phyloP scores from a whole-genome alignment of 2,329 filamentous ascomycete species.

The Aspergillus piperis region DNA sequence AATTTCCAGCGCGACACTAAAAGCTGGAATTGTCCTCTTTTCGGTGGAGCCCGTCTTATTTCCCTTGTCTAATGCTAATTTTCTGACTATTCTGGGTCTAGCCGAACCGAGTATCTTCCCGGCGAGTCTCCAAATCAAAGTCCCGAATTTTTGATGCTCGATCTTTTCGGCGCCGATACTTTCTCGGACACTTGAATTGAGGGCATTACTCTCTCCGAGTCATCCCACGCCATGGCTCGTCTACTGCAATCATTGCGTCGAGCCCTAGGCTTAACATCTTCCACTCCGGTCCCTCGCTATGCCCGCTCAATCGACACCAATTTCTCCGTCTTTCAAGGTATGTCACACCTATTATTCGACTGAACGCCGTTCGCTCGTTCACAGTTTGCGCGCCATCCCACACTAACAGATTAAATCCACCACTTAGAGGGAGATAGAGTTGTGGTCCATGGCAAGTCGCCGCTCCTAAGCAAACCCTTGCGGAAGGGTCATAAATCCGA shows the following conservation, averaged over 20 bases:
- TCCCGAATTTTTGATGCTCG: background rate
- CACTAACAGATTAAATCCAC: background rate
- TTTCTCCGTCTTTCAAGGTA: constrained; percentile 43
- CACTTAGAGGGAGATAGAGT: constrained; percentile 47
- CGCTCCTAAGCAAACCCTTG: constrained; percentile 47
- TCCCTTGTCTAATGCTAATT: background rate
- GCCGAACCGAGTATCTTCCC: constrained; percentile 5
- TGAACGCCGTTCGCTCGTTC: background rate
- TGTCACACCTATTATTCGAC: background rate
- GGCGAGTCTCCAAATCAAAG: background rate
- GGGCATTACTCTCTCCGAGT: too few species aligned
- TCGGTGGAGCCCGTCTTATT: constrained; percentile 11
- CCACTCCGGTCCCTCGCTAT: constrained; percentile 22
- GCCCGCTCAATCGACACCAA: constrained; percentile 38
- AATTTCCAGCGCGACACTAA: constrained; percentile 3
- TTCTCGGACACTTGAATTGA: background rate
- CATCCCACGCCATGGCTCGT: constrained; percentile 33
- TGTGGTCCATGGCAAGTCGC: constrained; percentile 41
- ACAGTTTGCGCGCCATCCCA: background rate
- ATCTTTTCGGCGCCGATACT: background rate
- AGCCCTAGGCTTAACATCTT: constrained; percentile 28
- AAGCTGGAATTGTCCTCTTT: background rate
- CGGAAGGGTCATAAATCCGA: constrained; percentile 38
- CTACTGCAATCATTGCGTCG: constrained; percentile 35
- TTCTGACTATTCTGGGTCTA: constrained; percentile 9